Conservation (phyloP, 148 eudicot genomes). For the Dianthus caryophyllus region DNA sequence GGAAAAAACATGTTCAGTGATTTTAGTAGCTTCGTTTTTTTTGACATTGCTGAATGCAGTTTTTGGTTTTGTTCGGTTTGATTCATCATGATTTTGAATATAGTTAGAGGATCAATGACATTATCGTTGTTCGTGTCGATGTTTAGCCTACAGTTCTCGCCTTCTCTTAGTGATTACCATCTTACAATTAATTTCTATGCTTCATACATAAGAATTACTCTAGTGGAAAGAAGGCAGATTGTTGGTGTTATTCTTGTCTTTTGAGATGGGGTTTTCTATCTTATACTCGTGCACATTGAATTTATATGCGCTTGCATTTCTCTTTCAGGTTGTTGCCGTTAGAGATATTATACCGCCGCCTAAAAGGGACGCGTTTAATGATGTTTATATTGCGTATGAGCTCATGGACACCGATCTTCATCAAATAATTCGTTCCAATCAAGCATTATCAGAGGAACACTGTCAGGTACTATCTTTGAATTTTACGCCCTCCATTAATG, state of each 20-base stretch:
- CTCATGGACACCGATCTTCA: constrained; percentile 98
- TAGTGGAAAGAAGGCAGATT: background rate
- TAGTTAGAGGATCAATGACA: no score
- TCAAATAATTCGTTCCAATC: constrained; percentile 92
- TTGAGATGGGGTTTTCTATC: no score
- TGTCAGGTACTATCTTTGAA: constrained; percentile 71
- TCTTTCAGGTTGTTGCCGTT: constrained; percentile 75
- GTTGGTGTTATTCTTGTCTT: background rate
- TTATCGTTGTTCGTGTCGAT: no score
- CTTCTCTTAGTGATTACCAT: no score
- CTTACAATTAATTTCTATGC: no score
- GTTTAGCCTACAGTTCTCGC: no score
- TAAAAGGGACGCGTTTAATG: constrained; percentile 65
- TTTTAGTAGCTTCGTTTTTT: no score
- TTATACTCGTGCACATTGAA: background rate
- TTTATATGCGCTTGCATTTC: constrained; percentile 8
- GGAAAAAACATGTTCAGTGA: no score
- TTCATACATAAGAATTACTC: no score
- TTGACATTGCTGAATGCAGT: no score
- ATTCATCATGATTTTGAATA: no score
- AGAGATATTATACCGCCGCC: constrained; percentile 94
- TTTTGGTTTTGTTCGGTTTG: no score
- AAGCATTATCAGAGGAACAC: constrained; percentile 77
- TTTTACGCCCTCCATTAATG: background rate
- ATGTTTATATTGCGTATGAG: constrained; percentile 91